A percentile compares a stretch with the other conserved stretches of the same genome.
phyloP scores from a whole-genome alignment of 2,329 filamentous ascomycete genomes.

The Ophiostoma montium region DNA sequence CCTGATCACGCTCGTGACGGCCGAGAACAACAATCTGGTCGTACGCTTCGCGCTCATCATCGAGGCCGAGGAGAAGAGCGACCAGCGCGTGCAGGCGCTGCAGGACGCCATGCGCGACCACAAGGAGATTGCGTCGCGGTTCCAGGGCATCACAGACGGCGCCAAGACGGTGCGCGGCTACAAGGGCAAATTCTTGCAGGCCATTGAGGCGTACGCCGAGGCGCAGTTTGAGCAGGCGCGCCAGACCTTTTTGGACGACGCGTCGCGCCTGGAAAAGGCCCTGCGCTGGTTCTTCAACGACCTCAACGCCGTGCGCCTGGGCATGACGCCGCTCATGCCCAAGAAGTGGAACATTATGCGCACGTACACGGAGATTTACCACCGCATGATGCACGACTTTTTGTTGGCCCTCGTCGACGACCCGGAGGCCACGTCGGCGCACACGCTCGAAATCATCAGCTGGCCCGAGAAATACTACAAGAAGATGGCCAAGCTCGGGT shows the following conservation, averaged over 20 bases:
- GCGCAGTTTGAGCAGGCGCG: constrained; percentile 59
- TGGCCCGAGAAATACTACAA: constrained; percentile 94
- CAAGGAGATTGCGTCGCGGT: constrained; percentile 81
- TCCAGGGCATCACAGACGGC: constrained; percentile 89
- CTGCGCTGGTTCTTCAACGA: constrained; percentile 98
- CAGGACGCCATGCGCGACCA: constrained; percentile 94
- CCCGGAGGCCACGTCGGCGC: constrained; percentile 66
- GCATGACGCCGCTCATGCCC: constrained; percentile 83
- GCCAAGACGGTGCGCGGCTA: constrained; percentile 88
- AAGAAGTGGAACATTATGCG: constrained; percentile 94
- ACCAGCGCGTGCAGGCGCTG: constrained; percentile 76
- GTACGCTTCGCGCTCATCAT: constrained; percentile 86
- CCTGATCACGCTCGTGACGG: constrained; percentile 72
- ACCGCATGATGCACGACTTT: constrained; percentile 90
- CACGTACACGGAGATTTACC: constrained; percentile 83
- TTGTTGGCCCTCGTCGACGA: constrained; percentile 73
- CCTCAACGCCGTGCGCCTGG: constrained; percentile 82
- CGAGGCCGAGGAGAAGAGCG: constrained; percentile 91
- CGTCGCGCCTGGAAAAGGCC: constrained; percentile 68
- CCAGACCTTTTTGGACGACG: constrained; percentile 69
- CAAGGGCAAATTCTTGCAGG: constrained; percentile 85
- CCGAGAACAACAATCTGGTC: constrained; percentile 77
- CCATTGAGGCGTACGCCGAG: constrained; percentile 59
- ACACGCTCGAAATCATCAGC: constrained; percentile 82
- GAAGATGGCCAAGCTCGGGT: constrained; percentile 86